Conservation (phyloP, 257 asterid genomes). For the Plantago elongata region DNA sequence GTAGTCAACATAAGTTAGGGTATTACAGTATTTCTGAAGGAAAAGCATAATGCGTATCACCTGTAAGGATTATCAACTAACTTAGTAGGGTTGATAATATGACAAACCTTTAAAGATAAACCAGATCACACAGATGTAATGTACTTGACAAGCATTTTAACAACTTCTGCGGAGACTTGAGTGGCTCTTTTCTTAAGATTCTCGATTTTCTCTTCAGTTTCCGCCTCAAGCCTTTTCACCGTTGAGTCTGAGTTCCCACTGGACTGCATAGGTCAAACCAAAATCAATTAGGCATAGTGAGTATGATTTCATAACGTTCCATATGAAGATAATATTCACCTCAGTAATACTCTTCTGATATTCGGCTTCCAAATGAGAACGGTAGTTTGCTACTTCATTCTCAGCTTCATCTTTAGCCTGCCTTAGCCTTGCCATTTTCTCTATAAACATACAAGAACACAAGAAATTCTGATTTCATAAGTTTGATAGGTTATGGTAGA, state of each 20-base stretch:
- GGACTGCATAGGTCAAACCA: slow-evolving; percentile 29
- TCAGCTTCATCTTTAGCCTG: slow-evolving; percentile 90
- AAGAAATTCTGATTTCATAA: not conserved
- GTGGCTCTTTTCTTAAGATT: slow-evolving; percentile 45
- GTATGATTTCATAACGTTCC: not conserved
- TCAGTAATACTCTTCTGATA: slow-evolving; percentile 56
- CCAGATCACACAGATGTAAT: slow-evolving; percentile 29
- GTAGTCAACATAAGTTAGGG: not conserved
- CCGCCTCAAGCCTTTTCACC: slow-evolving; percentile 61
- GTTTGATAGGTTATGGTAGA: too few species aligned
- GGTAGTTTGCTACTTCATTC: slow-evolving; percentile 48
- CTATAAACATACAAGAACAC: slow-evolving; percentile 21
- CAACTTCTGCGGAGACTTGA: slow-evolving; percentile 47
- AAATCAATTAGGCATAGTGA: not conserved
- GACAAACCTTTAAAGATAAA: slow-evolving; percentile 18
- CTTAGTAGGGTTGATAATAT: not conserved
- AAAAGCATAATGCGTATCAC: not conserved
- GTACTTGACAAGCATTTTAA: slow-evolving; percentile 50
- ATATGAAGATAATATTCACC: slow-evolving; percentile 28
- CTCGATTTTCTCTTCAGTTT: slow-evolving; percentile 51
- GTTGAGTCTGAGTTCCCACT: slow-evolving; percentile 65
- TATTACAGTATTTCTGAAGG: not conserved
- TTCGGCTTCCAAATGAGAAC: slow-evolving; percentile 65
- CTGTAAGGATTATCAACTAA: too few species aligned
- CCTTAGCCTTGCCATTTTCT: slow-evolving; percentile 62